Evolutionary conservation across 768 basidiomycete species (phyloP), one percentile per base, ranked within the genome.

Genomic region (Russula virescens): DNA sequence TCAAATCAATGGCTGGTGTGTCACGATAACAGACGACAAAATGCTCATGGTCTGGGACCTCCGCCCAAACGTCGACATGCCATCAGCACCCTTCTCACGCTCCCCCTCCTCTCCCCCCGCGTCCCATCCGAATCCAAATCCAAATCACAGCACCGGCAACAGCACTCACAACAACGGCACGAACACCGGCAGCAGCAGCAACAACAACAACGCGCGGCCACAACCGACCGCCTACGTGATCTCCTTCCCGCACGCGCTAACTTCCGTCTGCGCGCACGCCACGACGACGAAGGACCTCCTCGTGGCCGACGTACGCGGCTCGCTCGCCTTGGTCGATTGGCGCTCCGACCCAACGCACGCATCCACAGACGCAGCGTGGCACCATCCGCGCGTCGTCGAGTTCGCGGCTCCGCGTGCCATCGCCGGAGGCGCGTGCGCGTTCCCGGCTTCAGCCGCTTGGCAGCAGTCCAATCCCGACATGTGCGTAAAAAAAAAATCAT

Each of bases 21-120:
- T n/a, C n/a, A n/a, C 31, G 8, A 46, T 13, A 31, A 51, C 64
- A 89, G 89, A 91, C 67, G 91, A 92, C 74, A 88, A 84, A 71
- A 87, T 88, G 81, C 80, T 91, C 43, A 87, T 91, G 83, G 83
- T 92, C 8, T 92, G 91, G 91, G 89, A 92, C 73, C 79, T 93
- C n/a, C 76, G 81, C 68, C 89, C 90, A 0, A 70, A 76, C 40
- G 58, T 79, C 50, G 74, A 81, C 58, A 75, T 80, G 47, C 71
- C 77, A 40, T 79, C 83, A 14, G 72, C 74, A 23, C 70, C 61
- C n/a, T 62, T 65, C 46, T 74, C 73, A 2, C 70, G 69, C 35
- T 68, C 71, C 19, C 63, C 69, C 47, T 64, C 71, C 25, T 38
- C 38, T 7, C 38, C 31, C 3, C 3, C 3, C 31, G 8, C 31